A percentile compares a stretch with the other conserved stretches of the same genome.
Evolutionary conservation across 179 eudicot genomes (phyloP).

Genomic region (Nepenthes alata): DNA sequence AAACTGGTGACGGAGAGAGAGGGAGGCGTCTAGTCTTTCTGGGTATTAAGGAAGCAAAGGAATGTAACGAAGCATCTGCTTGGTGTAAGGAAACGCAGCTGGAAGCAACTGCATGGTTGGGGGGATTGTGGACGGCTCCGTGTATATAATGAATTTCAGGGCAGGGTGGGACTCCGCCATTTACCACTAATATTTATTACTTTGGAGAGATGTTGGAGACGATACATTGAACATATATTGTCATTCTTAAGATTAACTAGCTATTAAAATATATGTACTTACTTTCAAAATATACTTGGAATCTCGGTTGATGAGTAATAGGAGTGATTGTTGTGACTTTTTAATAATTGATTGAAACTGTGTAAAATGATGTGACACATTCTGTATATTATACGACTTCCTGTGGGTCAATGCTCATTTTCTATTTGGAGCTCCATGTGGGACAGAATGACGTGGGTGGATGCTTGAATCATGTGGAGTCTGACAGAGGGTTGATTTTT

Average conservation of each 20-base stretch:
- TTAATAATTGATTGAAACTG: not conserved
- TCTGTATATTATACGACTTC: no score
- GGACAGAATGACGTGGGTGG: not conserved
- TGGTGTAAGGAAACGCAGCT: no score
- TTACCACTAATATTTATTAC: not conserved
- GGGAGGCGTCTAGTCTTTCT: no score
- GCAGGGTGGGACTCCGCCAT: not conserved
- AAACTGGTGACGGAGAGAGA: no score
- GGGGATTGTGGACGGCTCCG: not conserved
- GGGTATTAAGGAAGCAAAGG: no score
- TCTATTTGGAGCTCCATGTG: slow-evolving; percentile 1
- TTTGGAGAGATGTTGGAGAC: not conserved
- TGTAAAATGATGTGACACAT: not conserved
- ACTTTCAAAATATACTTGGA: no score
- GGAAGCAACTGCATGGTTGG: not conserved
- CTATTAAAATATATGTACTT: no score
- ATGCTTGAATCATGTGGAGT: slow-evolving; percentile 9
- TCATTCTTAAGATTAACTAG: no score
- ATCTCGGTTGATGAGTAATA: not conserved
- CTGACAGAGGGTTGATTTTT: slow-evolving; percentile 7
- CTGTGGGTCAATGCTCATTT: not conserved
- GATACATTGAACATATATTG: no score
- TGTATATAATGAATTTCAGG: not conserved
- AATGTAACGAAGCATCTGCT: no score
- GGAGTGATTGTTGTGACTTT: not conserved